Percentiles rank a stretch among this genome's conserved stretches.
These are phyloP conservation scores for Metschnikowia drakensbergensis DNA, from an alignment of 805 yeast genomes.

Conservation along the genomic window DNA sequence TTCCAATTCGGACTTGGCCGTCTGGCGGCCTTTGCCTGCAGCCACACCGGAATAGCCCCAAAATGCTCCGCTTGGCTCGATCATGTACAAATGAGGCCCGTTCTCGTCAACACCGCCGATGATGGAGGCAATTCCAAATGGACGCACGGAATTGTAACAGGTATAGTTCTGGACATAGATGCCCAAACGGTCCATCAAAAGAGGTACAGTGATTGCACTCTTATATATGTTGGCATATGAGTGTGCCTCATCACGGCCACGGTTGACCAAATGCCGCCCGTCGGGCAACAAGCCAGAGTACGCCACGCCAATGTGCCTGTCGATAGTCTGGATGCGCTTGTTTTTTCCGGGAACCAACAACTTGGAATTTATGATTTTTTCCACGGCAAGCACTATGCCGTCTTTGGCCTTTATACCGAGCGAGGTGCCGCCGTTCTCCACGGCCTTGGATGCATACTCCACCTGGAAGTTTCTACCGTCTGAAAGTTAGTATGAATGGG, in stretches of 20 bases:
- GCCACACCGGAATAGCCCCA: constrained; percentile 99
- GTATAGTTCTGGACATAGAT: constrained; percentile 94
- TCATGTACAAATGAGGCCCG: constrained; percentile 92
- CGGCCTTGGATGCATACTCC: constrained; percentile 96
- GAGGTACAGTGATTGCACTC: constrained; percentile 72
- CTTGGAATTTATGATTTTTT: constrained; percentile 82
- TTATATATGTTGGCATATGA: constrained; percentile 74
- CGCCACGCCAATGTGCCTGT: constrained; percentile 89
- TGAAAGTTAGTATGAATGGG: constrained; percentile 6
- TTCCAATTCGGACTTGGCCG: constrained; percentile 96
- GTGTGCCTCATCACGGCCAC: constrained; percentile 90
- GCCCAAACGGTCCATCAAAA: constrained; percentile 82
- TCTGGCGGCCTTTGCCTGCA: constrained; percentile 96
- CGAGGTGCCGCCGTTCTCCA: constrained; percentile 95
- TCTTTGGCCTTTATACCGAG: constrained; percentile 89
- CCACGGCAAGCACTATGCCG: constrained; percentile 97
- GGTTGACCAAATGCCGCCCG: constrained; percentile 86
- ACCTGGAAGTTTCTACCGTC: constrained; percentile 97
- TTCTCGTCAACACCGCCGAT: constrained; percentile 90
- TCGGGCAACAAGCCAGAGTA: constrained; percentile 96
- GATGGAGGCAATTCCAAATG: constrained; percentile 91
- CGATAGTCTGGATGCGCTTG: constrained; percentile 87
- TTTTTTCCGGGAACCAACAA: constrained; percentile 85
- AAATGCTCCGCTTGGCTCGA: constrained; percentile 94
- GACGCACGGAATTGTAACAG: constrained; percentile 93